Percentiles rank a stretch among this genome's conserved stretches.
Conservation (phyloP, 148 eudicot species). For the Chenopodium berlandieri region DNA sequence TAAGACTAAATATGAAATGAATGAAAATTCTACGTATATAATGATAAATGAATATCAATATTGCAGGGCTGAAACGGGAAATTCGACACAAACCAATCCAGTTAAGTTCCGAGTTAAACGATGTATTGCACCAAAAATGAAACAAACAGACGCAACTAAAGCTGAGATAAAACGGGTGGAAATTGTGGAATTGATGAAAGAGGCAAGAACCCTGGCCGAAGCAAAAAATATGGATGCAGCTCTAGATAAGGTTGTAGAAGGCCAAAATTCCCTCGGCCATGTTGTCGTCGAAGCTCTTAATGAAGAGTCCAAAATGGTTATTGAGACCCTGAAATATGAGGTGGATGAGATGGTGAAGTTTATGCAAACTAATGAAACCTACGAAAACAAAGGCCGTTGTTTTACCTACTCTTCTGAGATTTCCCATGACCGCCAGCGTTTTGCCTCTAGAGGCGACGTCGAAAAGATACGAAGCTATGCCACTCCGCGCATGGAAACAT, state of each 20-base stretch:
- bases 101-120: background rate
- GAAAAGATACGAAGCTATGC: background rate
- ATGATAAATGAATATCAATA: no score
- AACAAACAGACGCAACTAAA: slow-evolving; percentile 13
- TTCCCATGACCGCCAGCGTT: background rate
- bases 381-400: background rate
- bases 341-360: slow-evolving; percentile 2
- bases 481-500: slow-evolving; percentile 17
- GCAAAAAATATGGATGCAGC: background rate
- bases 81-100: background rate
- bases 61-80: background rate
- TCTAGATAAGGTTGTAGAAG: background rate
- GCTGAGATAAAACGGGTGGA: slow-evolving; percentile 21
- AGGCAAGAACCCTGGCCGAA: no score
- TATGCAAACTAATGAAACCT: background rate
- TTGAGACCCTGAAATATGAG: slow-evolving; percentile 6
- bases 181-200: slow-evolving; percentile 11
- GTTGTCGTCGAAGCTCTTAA: background rate
- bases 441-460: background rate
- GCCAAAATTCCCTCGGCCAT: no score
- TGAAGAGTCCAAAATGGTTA: no score
- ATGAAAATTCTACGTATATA: no score
- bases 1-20: no score
- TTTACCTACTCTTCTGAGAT: background rate
- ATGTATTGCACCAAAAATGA: background rate